phyloP scores from a whole-genome alignment of 192 early-diverging fungal genomes.

The Mortierella antarctica region DNA sequence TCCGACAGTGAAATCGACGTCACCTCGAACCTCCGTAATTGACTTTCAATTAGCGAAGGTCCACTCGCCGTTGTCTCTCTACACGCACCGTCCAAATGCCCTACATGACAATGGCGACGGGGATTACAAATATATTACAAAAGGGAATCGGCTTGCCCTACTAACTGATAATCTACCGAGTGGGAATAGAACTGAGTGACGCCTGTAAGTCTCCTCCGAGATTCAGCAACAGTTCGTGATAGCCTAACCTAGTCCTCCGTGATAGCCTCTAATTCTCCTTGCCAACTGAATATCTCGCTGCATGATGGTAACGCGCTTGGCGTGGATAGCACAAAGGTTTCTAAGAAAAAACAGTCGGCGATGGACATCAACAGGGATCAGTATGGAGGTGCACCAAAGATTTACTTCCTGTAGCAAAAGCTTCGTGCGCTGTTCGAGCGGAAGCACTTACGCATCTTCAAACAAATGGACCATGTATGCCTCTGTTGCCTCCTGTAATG shows the following conservation, averaged over 20 bases:
- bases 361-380: too few species aligned
- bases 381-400: too few species aligned
- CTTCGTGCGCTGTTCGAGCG: background rate
- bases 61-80: too few species aligned
- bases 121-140: too few species aligned
- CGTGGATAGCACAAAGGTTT: constrained; percentile 93
- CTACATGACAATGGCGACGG: too few species aligned
- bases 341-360: constrained; percentile 33
- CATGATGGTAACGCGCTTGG: constrained; percentile 95
- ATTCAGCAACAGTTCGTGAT: too few species aligned
- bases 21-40: background rate
- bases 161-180: too few species aligned
- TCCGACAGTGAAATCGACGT: constrained; percentile 6
- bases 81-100: too few species aligned
- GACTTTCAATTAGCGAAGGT: background rate
- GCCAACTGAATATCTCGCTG: constrained; percentile 93
- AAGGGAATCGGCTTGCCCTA: too few species aligned
- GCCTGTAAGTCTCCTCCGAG: too few species aligned
- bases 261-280: constrained; percentile 86
- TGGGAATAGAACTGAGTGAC: too few species aligned
- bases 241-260: constrained; percentile 71
- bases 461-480: constrained; percentile 87
- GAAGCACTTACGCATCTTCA: constrained; percentile 81
- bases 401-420: background rate
- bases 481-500: constrained; percentile 85